Percentiles rank a stretch among this genome's conserved stretches.
These are phyloP conservation scores for Meira miltonrushii DNA, from an alignment of 1,284 basidiomycete genomes.

Conservation along the genomic window DNA sequence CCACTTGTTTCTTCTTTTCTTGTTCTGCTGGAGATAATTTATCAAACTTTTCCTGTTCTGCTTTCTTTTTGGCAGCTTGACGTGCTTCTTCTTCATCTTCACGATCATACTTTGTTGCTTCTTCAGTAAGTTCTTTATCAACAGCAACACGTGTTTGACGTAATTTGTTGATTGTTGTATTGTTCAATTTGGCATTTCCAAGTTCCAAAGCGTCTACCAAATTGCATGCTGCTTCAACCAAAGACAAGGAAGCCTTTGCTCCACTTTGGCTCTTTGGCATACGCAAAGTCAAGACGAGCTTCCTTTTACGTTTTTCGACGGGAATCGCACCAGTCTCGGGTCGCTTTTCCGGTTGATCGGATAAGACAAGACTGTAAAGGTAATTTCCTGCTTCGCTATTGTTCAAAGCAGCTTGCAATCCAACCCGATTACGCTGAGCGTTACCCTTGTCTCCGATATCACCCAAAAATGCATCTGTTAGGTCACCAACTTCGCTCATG, in stretches of 20 bases:
- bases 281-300: constrained; percentile 37
- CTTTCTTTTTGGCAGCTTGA: constrained; percentile 34
- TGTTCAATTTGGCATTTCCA: constrained; percentile 28
- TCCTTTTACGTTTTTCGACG: constrained; percentile 26
- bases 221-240: constrained; percentile 40
- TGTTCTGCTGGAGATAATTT: constrained; percentile 46
- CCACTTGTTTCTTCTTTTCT: constrained; percentile 45
- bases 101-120: constrained; percentile 26
- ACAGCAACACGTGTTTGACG: constrained; percentile 37
- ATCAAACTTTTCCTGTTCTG: constrained; percentile 43
- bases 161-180: constrained; percentile 33
- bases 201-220: constrained; percentile 40
- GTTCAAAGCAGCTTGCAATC: constrained; percentile 34
- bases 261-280: constrained; percentile 26
- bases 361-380: constrained; percentile 43
- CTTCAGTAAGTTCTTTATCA: constrained; percentile 31
- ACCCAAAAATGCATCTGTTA: constrained; percentile 47
- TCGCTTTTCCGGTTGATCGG: constrained; percentile 37
- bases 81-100: constrained; percentile 40
- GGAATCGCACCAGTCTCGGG: constrained; percentile 24
- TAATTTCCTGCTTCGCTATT: constrained; percentile 22
- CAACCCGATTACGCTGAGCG: constrained; percentile 34
- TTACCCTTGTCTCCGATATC: constrained; percentile 40
- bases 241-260: constrained; percentile 22
- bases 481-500: constrained; percentile 41